Conservation (phyloP, 768 basidiomycete genomes). For the Termitomyces titanicus region DNA sequence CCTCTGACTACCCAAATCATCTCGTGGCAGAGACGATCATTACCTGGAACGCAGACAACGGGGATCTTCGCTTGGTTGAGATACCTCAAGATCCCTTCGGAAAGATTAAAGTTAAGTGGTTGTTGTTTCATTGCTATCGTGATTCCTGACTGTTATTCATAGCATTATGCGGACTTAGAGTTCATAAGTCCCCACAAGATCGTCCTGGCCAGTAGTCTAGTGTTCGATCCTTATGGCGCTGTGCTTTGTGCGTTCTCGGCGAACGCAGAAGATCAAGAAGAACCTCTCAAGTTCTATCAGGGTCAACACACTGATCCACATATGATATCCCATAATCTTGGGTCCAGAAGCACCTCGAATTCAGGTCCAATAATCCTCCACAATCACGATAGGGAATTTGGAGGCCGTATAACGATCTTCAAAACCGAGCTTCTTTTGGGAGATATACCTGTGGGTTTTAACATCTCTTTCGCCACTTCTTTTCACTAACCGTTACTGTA, state of each 20-base stretch:
- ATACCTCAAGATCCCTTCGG: not conserved
- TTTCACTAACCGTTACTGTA: constrained; percentile 1
- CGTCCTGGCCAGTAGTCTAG: not conserved
- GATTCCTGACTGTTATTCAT: not conserved
- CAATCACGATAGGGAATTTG: not conserved
- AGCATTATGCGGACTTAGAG: not conserved
- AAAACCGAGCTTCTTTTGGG: not conserved
- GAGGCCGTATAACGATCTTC: not conserved
- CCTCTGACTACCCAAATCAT: not conserved
- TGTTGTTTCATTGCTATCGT: not conserved
- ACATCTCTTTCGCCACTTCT: not conserved
- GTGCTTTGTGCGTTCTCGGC: not conserved
- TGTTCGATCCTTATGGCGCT: not conserved
- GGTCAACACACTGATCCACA: constrained; percentile 8
- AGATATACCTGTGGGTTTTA: not conserved
- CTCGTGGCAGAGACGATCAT: not conserved
- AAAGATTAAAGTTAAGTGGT: not conserved
- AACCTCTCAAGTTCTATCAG: not conserved
- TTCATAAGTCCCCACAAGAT: not conserved
- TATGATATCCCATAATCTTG: not conserved
- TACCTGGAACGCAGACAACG: not conserved
- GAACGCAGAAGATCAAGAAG: not conserved
- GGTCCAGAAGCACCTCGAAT: not conserved
- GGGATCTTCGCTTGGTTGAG: constrained; percentile 3
- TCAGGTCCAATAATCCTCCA: constrained; percentile 25